Evolutionary conservation across 2,329 filamentous ascomycete species (phyloP).

Genomic region (Coniella lustricola): DNA sequence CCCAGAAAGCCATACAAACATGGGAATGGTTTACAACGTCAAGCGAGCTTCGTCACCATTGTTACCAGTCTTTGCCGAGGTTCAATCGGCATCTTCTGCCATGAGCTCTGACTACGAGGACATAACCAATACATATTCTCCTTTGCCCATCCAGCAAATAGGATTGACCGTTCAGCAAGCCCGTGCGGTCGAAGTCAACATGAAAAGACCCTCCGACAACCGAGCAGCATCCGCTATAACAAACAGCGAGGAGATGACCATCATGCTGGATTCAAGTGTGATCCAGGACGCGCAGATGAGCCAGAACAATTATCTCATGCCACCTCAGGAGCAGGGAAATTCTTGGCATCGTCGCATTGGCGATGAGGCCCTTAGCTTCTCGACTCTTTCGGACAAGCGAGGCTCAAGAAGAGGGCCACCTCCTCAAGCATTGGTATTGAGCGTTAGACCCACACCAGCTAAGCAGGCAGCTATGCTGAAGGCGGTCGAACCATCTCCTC

Average conservation of each 20-base stretch:
- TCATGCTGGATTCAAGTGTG: constrained; percentile 36
- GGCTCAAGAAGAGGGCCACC: constrained; percentile 47
- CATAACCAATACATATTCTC: constrained; percentile 42
- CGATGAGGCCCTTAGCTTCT: constrained; percentile 53
- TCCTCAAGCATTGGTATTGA: constrained; percentile 48
- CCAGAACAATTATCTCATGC: not conserved
- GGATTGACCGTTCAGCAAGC: constrained; percentile 34
- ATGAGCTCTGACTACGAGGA: constrained; percentile 33
- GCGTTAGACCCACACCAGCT: constrained; percentile 26
- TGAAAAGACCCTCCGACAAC: constrained; percentile 13
- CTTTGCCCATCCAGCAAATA: constrained; percentile 37
- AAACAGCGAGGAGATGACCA: constrained; percentile 32
- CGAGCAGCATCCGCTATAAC: constrained; percentile 21
- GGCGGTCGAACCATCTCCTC: constrained; percentile 42
- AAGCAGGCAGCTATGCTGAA: constrained; percentile 38
- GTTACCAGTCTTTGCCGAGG: constrained; percentile 31
- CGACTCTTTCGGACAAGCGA: constrained; percentile 39
- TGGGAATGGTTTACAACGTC: constrained; percentile 21
- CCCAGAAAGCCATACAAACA: constrained; percentile 25
- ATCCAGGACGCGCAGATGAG: constrained; percentile 16
- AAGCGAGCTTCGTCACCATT: constrained; percentile 45
- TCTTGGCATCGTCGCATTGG: constrained; percentile 52
- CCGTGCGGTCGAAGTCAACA: constrained; percentile 32
- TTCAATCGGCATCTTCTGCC: constrained; percentile 25
- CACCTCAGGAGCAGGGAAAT: constrained; percentile 17